These are phyloP conservation scores for Linderniella brevidens DNA, from an alignment of 257 asterid species.

Conservation along the genomic window DNA sequence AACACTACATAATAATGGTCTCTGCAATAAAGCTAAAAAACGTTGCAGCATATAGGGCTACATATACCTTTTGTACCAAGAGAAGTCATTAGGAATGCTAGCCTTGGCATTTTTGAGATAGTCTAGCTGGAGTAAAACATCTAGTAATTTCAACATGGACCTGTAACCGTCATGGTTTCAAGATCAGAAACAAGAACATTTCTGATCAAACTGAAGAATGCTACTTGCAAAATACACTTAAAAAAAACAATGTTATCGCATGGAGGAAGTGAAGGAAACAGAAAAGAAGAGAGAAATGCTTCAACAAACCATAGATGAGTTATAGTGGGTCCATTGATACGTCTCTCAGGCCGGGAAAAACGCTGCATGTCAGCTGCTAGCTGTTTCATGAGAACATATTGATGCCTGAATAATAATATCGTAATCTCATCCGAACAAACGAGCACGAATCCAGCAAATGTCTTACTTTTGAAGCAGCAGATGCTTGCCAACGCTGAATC, in stretches of 20 bases:
- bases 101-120: conserved; percentile 99
- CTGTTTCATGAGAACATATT: conserved; percentile 35
- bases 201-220: too few relatives aligned
- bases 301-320: conserved; percentile 84
- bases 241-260: background rate
- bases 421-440: conserved; percentile 6
- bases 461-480: conserved; percentile 78
- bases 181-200: background rate
- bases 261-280: conserved; percentile 1
- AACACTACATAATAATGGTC: background rate
- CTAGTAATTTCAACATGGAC: conserved; percentile 92
- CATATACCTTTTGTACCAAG: conserved; percentile 96
- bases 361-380: conserved; percentile 98
- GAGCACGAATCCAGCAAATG: conserved; percentile 6
- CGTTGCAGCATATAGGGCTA: background rate
- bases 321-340: conserved; percentile 93
- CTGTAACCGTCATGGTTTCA: conserved; percentile 31
- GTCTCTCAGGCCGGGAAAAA: conserved; percentile 95
- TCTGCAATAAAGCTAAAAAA: background rate
- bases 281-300: conserved; percentile 5
- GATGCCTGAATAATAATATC: conserved; percentile 8
- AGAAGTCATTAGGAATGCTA: conserved; percentile 95
- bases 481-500: conserved; percentile 98
- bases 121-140: conserved; percentile 90
- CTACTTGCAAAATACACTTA: too few relatives aligned